Evolutionary conservation across 805 yeast species (phyloP).

Genomic region (Kuraishia hungarica): DNA sequence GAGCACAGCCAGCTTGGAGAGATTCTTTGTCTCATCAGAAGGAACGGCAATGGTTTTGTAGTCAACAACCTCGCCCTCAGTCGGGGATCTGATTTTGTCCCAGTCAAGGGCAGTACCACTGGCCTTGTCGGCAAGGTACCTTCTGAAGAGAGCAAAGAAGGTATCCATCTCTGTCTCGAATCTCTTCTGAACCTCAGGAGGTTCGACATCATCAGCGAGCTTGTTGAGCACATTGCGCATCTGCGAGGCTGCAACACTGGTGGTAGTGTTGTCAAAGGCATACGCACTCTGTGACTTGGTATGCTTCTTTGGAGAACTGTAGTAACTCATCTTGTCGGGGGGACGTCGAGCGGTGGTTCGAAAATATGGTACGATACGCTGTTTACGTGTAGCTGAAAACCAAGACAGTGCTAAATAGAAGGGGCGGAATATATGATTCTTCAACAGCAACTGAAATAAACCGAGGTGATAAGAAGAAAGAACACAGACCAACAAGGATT

Average conservation of each 20-base stretch:
- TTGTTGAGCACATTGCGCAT: constrained; percentile 94
- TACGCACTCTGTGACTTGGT: constrained; percentile 65
- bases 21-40: constrained; percentile 33
- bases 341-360: too few species aligned
- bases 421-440: too few species aligned
- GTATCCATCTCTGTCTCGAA: constrained; percentile 93
- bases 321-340: neutral
- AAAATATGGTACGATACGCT: neutral
- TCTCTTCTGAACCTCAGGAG: constrained; percentile 34
- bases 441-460: neutral
- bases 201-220: constrained; percentile 74
- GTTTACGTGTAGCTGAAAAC: neutral
- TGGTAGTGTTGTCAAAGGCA: constrained; percentile 92
- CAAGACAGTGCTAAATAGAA: too few species aligned
- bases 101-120: constrained; percentile 79
- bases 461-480: neutral
- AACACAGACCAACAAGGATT: neutral
- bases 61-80: constrained; percentile 80
- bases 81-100: constrained; percentile 93
- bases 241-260: constrained; percentile 93
- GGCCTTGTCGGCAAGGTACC: constrained; percentile 86
- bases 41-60: constrained; percentile 42
- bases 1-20: constrained; percentile 85
- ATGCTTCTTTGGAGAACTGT: constrained; percentile 41
- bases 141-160: constrained; percentile 86